Conservation (phyloP, 1,139 yeast species). For the Diutina sp. region DNA sequence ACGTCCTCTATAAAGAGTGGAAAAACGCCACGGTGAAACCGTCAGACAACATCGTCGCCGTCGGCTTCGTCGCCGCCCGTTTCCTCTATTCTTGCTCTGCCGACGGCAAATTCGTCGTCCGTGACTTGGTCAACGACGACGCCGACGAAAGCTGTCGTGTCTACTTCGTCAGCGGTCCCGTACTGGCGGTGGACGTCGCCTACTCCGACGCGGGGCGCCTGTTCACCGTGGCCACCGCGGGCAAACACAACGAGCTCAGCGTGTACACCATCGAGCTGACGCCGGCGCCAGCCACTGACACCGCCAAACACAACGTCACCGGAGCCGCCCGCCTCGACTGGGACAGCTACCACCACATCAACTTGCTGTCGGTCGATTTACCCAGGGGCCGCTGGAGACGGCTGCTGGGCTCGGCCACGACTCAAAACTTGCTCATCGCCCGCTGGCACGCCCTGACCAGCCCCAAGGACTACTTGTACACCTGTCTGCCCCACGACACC, state of each 20-base stretch:
- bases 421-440: background rate
- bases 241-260: slow-evolving; percentile 32
- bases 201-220: background rate
- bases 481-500: background rate
- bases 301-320: background rate
- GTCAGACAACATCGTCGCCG: slow-evolving; percentile 17
- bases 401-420: background rate
- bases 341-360: background rate
- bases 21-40: slow-evolving; percentile 11
- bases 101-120: slow-evolving; percentile 28
- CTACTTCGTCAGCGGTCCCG: slow-evolving; percentile 20
- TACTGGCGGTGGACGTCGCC: slow-evolving; percentile 15
- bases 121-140: slow-evolving; percentile 32
- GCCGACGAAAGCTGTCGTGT: slow-evolving; percentile 18
- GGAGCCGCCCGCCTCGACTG: background rate
- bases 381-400: background rate
- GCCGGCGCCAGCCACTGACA: background rate
- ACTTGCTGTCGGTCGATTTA: background rate
- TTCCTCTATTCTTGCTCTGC: slow-evolving; percentile 30
- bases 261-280: slow-evolving; percentile 8
- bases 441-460: background rate
- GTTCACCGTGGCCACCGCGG: slow-evolving; percentile 13
- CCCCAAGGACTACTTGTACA: background rate
- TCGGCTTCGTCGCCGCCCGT: slow-evolving; percentile 11
- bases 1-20: slow-evolving; percentile 18